Evolutionary conservation across 108 stramenopile species (phyloP), one percentile per base, ranked within the genome.

Genomic region (Fragilariopsis cylindrus): DNA sequence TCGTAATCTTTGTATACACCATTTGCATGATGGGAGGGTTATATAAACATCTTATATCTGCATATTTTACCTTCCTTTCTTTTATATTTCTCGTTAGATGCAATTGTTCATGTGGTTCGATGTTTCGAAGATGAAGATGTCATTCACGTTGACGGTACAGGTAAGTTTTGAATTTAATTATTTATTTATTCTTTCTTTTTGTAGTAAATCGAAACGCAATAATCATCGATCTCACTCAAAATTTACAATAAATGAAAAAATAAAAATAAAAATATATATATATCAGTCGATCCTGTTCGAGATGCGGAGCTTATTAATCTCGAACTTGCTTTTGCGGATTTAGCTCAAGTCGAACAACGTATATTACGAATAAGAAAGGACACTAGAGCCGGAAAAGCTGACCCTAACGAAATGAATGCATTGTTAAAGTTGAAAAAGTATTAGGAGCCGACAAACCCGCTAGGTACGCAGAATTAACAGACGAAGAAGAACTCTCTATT

Each of bases 41-140:
- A n/a, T 54, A n/a, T 13, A 2, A n/a, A 15, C 53, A n/a, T n/a
- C 53, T 54, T 54, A 44, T 41, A 76, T 21, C 9, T 11, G 41
- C 5, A 4, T 30, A 39, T 5, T 18, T 7, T 21, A 21, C 30
- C 9, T 60, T 39, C 21, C 77, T 68, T 54, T 9, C 21, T 30
- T 60, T 30, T 9, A n/a, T 1, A 12, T 9, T 41, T 21, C 41
- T 13, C 50, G 11, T 9, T 40, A 60, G 86, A 87, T 71, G 82
- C 83, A 18, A 76, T 87, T 48, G 86, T 88, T 18, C 84, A 84
- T 56, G 84, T 91, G 74, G 74, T 97, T 89, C 88, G 99, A 47
- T 99, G 99, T 87, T 99, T 99, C 74, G 96, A 97, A 46, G 94
- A 99, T 77, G 93, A 96, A 43, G 96, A 99, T 87, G 96, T 99